A percentile compares a stretch with the other conserved stretches of the same genome.
These are phyloP conservation scores for Ascochyta rabiei DNA, from an alignment of 2,329 filamentous ascomycete species.

Conservation along the genomic window DNA sequence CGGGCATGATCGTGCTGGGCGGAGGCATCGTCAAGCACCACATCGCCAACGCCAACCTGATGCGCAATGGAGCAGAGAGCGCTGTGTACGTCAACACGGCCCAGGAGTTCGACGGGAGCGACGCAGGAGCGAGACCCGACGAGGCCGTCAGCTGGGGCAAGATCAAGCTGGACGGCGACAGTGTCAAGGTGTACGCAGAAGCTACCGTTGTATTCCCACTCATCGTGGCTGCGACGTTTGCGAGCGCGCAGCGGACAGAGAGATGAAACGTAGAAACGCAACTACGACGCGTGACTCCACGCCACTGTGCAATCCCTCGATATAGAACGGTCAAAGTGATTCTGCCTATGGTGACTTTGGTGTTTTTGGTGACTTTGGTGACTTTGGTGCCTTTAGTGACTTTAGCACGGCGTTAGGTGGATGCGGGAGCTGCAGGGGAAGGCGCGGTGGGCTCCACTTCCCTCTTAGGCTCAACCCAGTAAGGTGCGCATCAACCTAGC, in stretches of 20 bases:
- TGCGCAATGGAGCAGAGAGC: slow-evolving; percentile 96
- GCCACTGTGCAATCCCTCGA: not conserved
- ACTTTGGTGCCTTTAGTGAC: not conserved
- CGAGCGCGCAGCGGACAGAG: slow-evolving; percentile 40
- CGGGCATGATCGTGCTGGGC: slow-evolving; percentile 94
- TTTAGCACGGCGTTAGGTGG: slow-evolving; percentile 1
- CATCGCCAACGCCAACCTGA: slow-evolving; percentile 95
- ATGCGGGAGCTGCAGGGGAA: slow-evolving; percentile 32
- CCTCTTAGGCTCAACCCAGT: slow-evolving; percentile 20
- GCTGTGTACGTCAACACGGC: slow-evolving; percentile 98
- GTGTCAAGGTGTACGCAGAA: slow-evolving; percentile 81
- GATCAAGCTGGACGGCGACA: slow-evolving; percentile 86
- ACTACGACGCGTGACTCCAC: not conserved
- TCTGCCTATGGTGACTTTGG: too few species aligned
- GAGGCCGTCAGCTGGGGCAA: slow-evolving; percentile 99
- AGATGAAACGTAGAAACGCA: not conserved
- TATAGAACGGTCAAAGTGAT: not conserved
- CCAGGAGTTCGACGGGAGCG: slow-evolving; percentile 96
- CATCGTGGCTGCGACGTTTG: slow-evolving; percentile 71
- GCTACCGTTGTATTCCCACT: slow-evolving; percentile 71
- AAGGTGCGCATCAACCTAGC: slow-evolving; percentile 28
- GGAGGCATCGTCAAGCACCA: slow-evolving; percentile 98
- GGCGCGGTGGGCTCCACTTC: slow-evolving; percentile 26
- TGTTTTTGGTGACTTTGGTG: not conserved
- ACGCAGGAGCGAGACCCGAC: slow-evolving; percentile 91